Evolutionary conservation across 176 grass and related monocot genomes (phyloP), one percentile per base, ranked within the genome.

Genomic region (Bromus sterilis): DNA sequence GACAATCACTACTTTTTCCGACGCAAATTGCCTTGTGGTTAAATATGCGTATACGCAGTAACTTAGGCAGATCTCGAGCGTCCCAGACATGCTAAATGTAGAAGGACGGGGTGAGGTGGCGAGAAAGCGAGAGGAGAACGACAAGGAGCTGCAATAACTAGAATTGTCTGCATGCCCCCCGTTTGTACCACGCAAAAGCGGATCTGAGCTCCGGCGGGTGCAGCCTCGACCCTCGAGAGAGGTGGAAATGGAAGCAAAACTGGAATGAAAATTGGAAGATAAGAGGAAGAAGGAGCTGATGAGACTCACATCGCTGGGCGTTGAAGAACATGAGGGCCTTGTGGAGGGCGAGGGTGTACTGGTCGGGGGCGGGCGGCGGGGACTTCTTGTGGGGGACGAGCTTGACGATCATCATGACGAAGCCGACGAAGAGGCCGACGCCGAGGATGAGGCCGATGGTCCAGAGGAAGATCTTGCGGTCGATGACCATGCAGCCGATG

Each of bases 281-380:
- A 48, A 21, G 44, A 49, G 7, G 46, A 51, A 21, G 48, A 48
- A 48, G 44, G 1, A 16, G 43, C 5, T 49, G 46, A 3, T 5
- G 36, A 2, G 18, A 86, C 94, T 97, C 74, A 97, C 94, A 97
- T 93, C 91, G 80, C 86, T 97, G 94, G 2, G 91, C 91, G 86
- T 97, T 97, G 91, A 93, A 97, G 91, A 97, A 97, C 94, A 93
- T 97, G 78, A 97, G 94, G 32, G 94, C 94, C 91, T 97, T 97
- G 84, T 97, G 94, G 14, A 97, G 81, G 15, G 94, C 94, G 51
- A 87, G 88, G 1, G 94, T 97, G 83, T 97, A 97, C 63, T 90
- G 60, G 80, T 97, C 94, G 0, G 78, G 80, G 0, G 94, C 91
- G 35, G 91, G 94, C 9, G 91, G 78, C 12, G 94, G 78, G 0